Evolutionary conservation across 2,329 filamentous ascomycete genomes (phyloP).

Genomic region (Camillea tinctor): DNA sequence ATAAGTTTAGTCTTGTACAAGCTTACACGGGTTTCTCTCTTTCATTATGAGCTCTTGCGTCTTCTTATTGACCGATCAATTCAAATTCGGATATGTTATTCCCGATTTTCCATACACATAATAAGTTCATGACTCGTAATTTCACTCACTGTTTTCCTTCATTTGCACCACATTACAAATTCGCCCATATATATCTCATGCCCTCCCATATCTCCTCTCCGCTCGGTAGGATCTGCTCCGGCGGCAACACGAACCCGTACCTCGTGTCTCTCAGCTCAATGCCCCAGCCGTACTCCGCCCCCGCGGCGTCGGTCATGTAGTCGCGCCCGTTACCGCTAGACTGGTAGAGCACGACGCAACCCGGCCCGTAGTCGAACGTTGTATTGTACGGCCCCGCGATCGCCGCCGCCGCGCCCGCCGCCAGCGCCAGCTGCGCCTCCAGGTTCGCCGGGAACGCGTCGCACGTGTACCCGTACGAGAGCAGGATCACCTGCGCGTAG

Average conservation of each 20-base stretch:
- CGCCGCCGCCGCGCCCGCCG: conserved; percentile 27
- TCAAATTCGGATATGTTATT: background rate
- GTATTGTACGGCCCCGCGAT: conserved; percentile 35
- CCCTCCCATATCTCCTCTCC: conserved; percentile 35
- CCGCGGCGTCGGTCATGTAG: conserved; percentile 27
- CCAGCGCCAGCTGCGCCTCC: conserved; percentile 42
- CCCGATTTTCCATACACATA: background rate
- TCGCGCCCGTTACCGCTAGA: conserved; percentile 28
- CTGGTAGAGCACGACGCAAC: conserved; percentile 28
- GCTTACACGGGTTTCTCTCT: no score
- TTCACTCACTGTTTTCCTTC: background rate
- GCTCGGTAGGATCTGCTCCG: conserved; percentile 37
- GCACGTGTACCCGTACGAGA: conserved; percentile 57
- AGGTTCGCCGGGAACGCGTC: conserved; percentile 40
- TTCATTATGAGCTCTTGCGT: no score
- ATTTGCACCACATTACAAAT: conserved; percentile 9
- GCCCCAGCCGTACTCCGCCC: conserved; percentile 38
- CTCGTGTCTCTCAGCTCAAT: conserved; percentile 38
- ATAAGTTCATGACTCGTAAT: background rate
- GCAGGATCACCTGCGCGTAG: conserved; percentile 54
- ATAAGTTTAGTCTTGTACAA: no score
- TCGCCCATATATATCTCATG: conserved; percentile 27
- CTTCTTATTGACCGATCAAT: no score
- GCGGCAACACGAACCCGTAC: conserved; percentile 39
- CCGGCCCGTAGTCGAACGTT: conserved; percentile 25